Evolutionary conservation across 257 asterid species (phyloP).

Genomic region (Paulownia fortunei): DNA sequence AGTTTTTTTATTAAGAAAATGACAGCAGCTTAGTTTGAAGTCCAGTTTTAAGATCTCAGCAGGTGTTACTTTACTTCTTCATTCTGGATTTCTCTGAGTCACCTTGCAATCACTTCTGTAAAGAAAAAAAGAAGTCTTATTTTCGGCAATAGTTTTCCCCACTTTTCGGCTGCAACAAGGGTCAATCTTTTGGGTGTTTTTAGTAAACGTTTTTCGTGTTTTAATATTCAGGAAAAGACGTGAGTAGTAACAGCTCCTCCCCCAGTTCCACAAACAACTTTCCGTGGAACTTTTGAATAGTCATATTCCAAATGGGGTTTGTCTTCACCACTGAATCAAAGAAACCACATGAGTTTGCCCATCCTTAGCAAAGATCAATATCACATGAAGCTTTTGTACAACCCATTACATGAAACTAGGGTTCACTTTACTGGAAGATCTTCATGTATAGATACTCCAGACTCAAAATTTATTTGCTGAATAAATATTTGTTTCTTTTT

Average conservation of each 20-base stretch:
- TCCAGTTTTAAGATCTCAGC: constrained; percentile 40
- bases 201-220: constrained; percentile 1
- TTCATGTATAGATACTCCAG: neutral
- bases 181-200: constrained; percentile 26
- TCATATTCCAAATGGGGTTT: constrained; percentile 42
- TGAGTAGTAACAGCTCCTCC: constrained; percentile 20
- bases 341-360: constrained; percentile 45
- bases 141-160: constrained; percentile 17
- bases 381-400: constrained; percentile 46
- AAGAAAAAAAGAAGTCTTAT: neutral
- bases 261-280: constrained; percentile 1
- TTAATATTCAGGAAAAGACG: constrained; percentile 28
- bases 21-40: constrained; percentile 38
- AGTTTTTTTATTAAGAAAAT: constrained; percentile 21
- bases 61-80: constrained; percentile 26
- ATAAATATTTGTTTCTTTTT: neutral
- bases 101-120: constrained; percentile 8
- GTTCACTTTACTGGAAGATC: constrained; percentile 45
- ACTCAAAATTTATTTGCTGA: neutral
- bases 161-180: constrained; percentile 30
- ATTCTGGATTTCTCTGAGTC: constrained; percentile 2
- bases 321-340: constrained; percentile 34
- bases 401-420: constrained; percentile 56
- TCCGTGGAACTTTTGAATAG: constrained; percentile 20
- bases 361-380: constrained; percentile 45